Evolutionary conservation across 1,284 basidiomycete genomes (phyloP).

Genomic region (Omphalotus olearius): DNA sequence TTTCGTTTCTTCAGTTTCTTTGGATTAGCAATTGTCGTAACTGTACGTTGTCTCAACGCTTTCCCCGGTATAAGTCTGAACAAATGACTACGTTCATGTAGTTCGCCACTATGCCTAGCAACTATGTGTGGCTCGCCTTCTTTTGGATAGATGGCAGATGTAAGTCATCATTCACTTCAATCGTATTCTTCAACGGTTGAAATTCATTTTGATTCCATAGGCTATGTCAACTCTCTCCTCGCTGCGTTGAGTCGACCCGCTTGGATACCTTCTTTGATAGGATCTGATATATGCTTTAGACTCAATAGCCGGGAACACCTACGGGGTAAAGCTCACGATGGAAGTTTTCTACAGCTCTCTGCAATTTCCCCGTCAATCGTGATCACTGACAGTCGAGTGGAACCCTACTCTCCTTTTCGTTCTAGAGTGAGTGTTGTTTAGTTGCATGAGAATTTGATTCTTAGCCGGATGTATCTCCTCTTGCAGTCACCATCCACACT

Average conservation of each 20-base stretch:
- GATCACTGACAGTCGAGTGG: neutral
- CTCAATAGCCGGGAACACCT: conserved; percentile 37
- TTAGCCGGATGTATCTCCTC: conserved; percentile 7
- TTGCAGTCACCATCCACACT: conserved; percentile 30
- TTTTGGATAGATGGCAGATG: conserved; percentile 42
- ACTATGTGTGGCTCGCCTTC: conserved; percentile 36
- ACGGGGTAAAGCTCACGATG: conserved; percentile 29
- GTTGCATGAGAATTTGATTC: neutral
- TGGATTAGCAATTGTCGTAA: conserved; percentile 33
- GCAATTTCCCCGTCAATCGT: neutral
- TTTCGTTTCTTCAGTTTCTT: conserved; percentile 25
- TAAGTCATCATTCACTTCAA: conserved; percentile 17
- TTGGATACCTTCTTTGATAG: conserved; percentile 4
- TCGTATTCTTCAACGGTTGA: neutral
- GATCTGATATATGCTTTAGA: conserved; percentile 18
- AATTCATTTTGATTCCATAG: conserved; percentile 18
- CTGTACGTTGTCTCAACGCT: conserved; percentile 21
- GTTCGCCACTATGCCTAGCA: conserved; percentile 38
- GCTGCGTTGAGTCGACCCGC: conserved; percentile 28
- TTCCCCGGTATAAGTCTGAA: neutral
- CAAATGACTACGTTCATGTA: conserved; percentile 13
- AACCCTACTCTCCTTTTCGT: neutral
- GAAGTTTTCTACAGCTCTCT: conserved; percentile 31
- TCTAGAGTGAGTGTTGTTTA: neutral
- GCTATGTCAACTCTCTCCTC: conserved; percentile 39